Conservation (phyloP, 768 basidiomycete genomes). For the Mycena rosella region DNA sequence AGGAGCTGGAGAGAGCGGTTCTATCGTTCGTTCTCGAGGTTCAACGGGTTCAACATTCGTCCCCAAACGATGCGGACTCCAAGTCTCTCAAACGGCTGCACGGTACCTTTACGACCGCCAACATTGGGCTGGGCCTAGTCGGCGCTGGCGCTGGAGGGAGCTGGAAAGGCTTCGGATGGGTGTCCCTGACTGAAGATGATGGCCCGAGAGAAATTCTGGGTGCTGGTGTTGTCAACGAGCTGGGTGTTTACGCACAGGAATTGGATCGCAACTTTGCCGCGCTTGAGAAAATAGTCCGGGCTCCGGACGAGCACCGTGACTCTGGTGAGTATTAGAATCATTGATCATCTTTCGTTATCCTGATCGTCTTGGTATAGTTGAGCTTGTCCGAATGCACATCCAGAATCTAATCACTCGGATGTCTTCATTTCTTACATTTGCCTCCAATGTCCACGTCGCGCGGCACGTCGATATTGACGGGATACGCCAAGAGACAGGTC, state of each 20-base stretch:
- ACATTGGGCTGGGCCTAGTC: conserved; percentile 82
- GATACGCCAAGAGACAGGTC: conserved; percentile 62
- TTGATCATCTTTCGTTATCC: conserved; percentile 3
- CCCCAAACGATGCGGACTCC: conserved; percentile 42
- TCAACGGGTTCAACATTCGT: conserved; percentile 64
- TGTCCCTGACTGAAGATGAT: conserved; percentile 64
- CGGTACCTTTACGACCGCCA: conserved; percentile 70
- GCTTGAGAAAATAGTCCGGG: conserved; percentile 50
- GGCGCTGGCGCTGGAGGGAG: conserved; percentile 81
- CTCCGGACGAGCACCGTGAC: conserved; percentile 50
- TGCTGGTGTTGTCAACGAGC: conserved; percentile 65
- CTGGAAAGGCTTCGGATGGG: conserved; percentile 92
- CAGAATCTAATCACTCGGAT: conserved; percentile 68
- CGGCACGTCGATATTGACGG: conserved; percentile 88
- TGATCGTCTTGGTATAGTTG: conserved; percentile 45
- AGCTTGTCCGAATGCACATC: conserved; percentile 57
- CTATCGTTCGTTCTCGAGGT: conserved; percentile 77
- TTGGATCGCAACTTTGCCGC: conserved; percentile 65
- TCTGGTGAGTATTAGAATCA: conserved; percentile 51
- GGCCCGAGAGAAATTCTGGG: conserved; percentile 63
- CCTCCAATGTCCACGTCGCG: conserved; percentile 82
- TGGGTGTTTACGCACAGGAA: conserved; percentile 60
- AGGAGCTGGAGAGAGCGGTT: conserved; percentile 81
- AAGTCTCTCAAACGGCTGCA: conserved; percentile 66
- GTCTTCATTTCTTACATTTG: conserved; percentile 67